Conservation (phyloP, 305 asterid genomes). For the Solanum hybrid region DNA sequence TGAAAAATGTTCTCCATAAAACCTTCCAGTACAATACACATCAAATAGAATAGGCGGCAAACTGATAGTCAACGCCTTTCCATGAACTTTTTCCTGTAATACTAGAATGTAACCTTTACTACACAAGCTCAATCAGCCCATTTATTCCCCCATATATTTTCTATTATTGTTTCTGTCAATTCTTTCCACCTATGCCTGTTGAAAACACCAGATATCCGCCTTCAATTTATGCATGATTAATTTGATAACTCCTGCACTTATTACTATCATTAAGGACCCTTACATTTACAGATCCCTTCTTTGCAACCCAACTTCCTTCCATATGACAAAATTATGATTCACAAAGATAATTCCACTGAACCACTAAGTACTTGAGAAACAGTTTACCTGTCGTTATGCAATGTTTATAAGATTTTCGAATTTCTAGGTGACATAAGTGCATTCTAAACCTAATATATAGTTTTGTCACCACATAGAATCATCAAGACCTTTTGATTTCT, state of each 20-base stretch:
- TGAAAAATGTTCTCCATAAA: background rate
- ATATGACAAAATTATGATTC: background rate
- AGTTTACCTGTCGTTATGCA: background rate
- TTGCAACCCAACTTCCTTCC: background rate
- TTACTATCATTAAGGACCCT: background rate
- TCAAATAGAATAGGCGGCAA: background rate
- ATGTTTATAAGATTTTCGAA: background rate
- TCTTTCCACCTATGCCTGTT: background rate
- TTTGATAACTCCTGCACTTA: background rate
- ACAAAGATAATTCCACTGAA: background rate
- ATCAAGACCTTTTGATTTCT: background rate
- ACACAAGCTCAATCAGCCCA: background rate
- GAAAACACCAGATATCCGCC: background rate
- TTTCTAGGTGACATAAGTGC: background rate
- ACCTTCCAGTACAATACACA: background rate
- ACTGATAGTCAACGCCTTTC: background rate
- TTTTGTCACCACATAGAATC: background rate
- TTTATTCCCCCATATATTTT: background rate
- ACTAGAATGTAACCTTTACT: background rate
- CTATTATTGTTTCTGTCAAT: background rate
- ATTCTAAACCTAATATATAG: background rate
- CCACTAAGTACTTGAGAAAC: background rate
- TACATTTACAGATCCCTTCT: background rate
- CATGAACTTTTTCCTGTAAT: background rate
- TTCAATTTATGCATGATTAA: background rate